Evolutionary conservation across 208 protist genomes (phyloP), one percentile per base, ranked within the genome.

Genomic region (Leptomonas seymouri): DNA sequence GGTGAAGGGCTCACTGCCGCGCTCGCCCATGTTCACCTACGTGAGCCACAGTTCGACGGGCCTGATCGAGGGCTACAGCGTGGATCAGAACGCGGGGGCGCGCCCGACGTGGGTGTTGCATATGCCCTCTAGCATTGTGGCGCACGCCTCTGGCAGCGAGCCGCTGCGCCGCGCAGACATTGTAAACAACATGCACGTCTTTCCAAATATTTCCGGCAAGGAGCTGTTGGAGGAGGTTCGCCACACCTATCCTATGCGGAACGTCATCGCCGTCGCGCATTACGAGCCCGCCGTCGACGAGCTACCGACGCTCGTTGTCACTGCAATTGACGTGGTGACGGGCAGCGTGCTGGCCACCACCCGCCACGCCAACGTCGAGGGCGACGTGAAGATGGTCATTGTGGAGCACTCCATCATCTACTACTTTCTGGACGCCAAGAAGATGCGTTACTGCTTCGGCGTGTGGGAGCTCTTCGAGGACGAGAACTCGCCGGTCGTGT

Each of bases 401-500:
- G 88, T 93, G 7, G 90, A 97, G 75, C 80, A 97, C 81, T 53
- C 74, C 31, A 80, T 95, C 41, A 44, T 96, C 46, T 95, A 93
- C 76, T 78, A 95, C 85, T 97, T 88, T 71, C 70, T 96, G 28
- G 90, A 97, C 68, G 87, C 88, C 28, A 78, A 76, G 31, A 87
- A 85, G 63, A 86, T 93, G 83, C 89, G 90, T 41, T 90, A 97
- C 80, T 83, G 74, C 62, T 76, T 96, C 34, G 86, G 89, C 14
- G 91, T 97, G 41, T 95, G 86, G 88, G 89, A 96, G 71, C 60
- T 97, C 56, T 97, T 96, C 74, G 84, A 95, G 54, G 74, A 87
- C 41, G 89, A 92, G 34, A 55, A 62, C 46, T 76, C 73, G 48
- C 58, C 60, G 20, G 79, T 84, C 0, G 64, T 93, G 48, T 66